These are phyloP conservation scores for Phialocephala sp. DNA, from an alignment of 2,329 filamentous ascomycete genomes.

Conservation along the genomic window DNA sequence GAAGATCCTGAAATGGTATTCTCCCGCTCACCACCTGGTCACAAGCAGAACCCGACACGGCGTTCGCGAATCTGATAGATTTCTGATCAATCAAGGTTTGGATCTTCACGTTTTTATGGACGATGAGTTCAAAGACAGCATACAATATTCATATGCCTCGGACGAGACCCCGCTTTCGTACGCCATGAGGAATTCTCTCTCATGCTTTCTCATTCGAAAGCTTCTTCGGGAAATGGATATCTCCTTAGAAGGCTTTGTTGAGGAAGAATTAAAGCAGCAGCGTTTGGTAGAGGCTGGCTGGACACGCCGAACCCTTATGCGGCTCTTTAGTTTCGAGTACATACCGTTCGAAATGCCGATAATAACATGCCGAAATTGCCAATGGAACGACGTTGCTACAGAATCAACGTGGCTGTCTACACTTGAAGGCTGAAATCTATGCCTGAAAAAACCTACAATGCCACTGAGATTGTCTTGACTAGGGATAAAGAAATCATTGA, in stretches of 20 bases:
- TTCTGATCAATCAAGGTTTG: neutral
- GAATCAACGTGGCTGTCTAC: neutral
- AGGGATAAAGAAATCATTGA: neutral
- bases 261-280: neutral
- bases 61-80: neutral
- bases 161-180: neutral
- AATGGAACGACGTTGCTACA: neutral
- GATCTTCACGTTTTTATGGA: neutral
- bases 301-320: neutral
- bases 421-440: neutral
- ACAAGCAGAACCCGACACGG: neutral
- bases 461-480: neutral
- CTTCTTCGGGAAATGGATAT: neutral
- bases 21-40: neutral
- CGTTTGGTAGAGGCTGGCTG: neutral
- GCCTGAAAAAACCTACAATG: neutral
- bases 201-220: neutral
- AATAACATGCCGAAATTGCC: neutral
- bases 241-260: neutral
- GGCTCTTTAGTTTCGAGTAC: neutral
- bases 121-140: neutral
- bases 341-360: neutral
- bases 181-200: neutral
- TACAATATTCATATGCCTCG: neutral
- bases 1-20: neutral